Percentiles rank a stretch among this genome's conserved stretches.
Conservation (phyloP, 176 grass and related monocot species). For the Eleusine coracana region DNA sequence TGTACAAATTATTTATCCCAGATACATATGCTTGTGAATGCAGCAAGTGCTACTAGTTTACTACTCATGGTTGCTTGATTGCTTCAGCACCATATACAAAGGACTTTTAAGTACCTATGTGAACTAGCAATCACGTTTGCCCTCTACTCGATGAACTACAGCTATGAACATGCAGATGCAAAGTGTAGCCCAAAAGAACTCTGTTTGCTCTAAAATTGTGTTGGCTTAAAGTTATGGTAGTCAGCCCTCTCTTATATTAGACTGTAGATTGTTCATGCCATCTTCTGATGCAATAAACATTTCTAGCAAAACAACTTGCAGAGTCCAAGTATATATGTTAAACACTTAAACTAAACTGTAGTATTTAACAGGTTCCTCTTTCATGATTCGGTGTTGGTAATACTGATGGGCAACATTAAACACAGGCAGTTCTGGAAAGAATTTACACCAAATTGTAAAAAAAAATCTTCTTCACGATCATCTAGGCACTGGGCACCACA, state of each 20-base stretch:
- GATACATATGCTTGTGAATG: constrained; percentile 9
- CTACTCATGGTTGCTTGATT: constrained; percentile 8
- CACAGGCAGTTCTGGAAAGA: neutral
- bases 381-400: neutral
- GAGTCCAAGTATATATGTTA: neutral
- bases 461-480: no score
- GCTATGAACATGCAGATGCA: neutral
- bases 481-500: no score
- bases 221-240: neutral
- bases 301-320: neutral
- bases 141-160: neutral
- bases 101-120: neutral
- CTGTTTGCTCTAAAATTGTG: constrained; percentile 9
- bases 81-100: neutral
- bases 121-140: neutral
- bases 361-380: neutral
- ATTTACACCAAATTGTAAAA: neutral
- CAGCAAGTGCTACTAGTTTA: constrained; percentile 27
- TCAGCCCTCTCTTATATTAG: neutral
- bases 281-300: neutral
- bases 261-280: neutral
- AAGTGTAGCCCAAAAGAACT: neutral
- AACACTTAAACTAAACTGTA: neutral
- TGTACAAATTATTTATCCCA: neutral
- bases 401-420: neutral